phyloP scores from a whole-genome alignment of 768 basidiomycete species.

The Amanita molliuscula region DNA sequence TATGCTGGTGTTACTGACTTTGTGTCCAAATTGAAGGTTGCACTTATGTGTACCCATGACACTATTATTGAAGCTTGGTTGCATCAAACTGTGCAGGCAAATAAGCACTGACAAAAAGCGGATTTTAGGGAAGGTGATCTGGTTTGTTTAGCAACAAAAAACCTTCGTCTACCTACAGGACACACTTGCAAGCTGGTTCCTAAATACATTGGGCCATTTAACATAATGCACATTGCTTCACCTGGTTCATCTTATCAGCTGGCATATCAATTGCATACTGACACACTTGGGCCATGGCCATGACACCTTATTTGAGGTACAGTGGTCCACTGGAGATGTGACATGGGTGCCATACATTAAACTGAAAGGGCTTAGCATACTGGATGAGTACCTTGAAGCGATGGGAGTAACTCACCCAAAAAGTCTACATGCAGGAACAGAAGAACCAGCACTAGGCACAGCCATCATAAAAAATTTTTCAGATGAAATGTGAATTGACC shows the following conservation, averaged over 20 bases:
- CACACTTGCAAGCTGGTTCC: conserved; percentile 24
- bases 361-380: conserved; percentile 11
- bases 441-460: no score
- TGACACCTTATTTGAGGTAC: conserved; percentile 5
- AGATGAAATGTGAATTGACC: no score
- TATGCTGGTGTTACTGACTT: background rate
- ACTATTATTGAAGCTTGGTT: conserved; percentile 11
- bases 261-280: conserved; percentile 8
- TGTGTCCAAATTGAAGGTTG: conserved; percentile 10
- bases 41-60: conserved; percentile 20
- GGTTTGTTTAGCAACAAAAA: conserved; percentile 20
- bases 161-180: conserved; percentile 14
- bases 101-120: no score
- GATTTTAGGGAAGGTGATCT: no score
- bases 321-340: conserved; percentile 9
- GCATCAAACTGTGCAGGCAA: conserved; percentile 6
- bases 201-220: conserved; percentile 15
- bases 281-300: conserved; percentile 5
- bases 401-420: conserved; percentile 15
- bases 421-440: no score
- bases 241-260: no score
- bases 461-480: no score
- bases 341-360: conserved; percentile 15
- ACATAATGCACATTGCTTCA: conserved; percentile 4
- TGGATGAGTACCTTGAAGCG: conserved; percentile 17